Conservation (phyloP, 2,329 filamentous ascomycete genomes). For the Penicillium sclerotiorum region DNA sequence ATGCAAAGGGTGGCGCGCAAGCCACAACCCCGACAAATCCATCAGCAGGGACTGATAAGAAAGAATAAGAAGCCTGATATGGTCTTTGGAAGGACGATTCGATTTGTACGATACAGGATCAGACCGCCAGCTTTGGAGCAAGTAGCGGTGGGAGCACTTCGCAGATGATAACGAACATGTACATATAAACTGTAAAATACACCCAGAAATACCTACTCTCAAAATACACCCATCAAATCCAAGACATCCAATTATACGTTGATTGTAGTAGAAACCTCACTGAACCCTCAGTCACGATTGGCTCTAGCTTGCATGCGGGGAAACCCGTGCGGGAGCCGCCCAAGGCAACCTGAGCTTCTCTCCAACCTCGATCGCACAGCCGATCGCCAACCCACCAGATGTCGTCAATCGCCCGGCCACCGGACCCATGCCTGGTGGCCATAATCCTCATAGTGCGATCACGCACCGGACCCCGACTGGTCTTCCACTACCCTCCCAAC, state of each 20-base stretch:
- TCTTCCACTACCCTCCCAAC: conserved; percentile 82
- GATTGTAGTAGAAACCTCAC: background rate
- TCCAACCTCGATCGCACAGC: background rate
- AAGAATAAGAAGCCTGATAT: conserved; percentile 7
- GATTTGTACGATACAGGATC: conserved; percentile 24
- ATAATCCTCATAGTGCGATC: conserved; percentile 76
- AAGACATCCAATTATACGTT: background rate
- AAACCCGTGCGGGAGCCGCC: conserved; percentile 9
- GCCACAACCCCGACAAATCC: background rate
- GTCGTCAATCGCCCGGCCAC: conserved; percentile 51
- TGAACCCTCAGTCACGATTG: conserved; percentile 1
- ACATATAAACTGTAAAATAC: conserved; percentile 21
- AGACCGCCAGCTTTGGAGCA: too few species aligned
- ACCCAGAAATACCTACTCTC: background rate
- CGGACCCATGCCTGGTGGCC: conserved; percentile 64
- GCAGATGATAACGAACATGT: conserved; percentile 21
- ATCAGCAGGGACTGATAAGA: conserved; percentile 11
- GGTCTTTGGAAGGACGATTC: background rate
- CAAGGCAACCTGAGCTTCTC: background rate
- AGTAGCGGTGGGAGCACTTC: too few species aligned
- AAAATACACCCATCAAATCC: background rate
- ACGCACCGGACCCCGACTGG: conserved; percentile 76
- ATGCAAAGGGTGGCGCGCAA: conserved; percentile 15
- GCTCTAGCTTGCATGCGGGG: conserved; percentile 21
- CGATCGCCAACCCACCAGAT: conserved; percentile 31